Percentiles rank a stretch among this genome's conserved stretches.
Conservation (phyloP, 306 rosid genomes). For the Cucurbita ficifolia region DNA sequence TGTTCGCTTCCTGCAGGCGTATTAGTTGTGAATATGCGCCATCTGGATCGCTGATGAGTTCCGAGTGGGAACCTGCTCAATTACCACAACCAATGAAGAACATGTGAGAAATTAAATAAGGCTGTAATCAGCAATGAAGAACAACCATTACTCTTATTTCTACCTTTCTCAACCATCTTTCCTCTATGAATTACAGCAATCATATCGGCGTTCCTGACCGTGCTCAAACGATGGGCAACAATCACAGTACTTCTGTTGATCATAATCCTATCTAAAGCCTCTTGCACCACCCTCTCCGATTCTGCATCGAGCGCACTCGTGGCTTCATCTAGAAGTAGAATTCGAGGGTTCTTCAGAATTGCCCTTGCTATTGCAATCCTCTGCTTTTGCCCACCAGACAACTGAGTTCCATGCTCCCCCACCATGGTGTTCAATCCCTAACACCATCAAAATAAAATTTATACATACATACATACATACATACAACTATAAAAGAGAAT, state of each 20-base stretch:
- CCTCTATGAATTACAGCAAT: constrained; percentile 8
- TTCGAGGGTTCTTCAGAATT: constrained; percentile 3
- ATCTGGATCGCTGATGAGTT: background rate
- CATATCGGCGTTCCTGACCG: constrained; percentile 2
- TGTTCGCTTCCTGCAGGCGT: background rate
- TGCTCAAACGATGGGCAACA: constrained; percentile 13
- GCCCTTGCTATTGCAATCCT: constrained; percentile 11
- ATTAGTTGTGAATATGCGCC: constrained; percentile 8
- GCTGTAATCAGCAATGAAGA: background rate
- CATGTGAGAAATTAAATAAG: background rate
- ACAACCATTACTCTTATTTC: background rate
- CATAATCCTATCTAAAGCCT: constrained; percentile 4
- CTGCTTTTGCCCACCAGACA: constrained; percentile 10
- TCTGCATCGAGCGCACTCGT: constrained; percentile 11
- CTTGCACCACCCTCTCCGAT: constrained; percentile 7
- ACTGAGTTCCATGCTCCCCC: constrained; percentile 7
- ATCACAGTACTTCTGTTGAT: constrained; percentile 1
- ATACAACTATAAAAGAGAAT: background rate
- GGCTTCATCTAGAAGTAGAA: constrained; percentile 9
- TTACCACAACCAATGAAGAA: background rate
- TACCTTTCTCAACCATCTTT: constrained; percentile 6
- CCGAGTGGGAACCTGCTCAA: background rate
- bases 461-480: background rate
- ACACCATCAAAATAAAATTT: background rate
- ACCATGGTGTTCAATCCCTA: constrained; percentile 11